Evolutionary conservation across 306 rosid genomes (phyloP).

Genomic region (Geum urbanum): DNA sequence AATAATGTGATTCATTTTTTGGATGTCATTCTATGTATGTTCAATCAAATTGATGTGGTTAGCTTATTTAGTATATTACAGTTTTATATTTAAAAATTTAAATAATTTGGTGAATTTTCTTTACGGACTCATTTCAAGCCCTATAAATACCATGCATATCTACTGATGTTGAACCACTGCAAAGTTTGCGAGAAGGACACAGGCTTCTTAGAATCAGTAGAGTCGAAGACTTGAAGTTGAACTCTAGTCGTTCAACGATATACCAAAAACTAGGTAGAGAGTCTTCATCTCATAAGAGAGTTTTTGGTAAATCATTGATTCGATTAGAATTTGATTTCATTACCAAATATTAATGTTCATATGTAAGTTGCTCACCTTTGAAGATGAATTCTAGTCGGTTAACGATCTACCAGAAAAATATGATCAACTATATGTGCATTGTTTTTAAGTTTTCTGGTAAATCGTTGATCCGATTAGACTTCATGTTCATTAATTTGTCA

Average conservation of each 20-base stretch:
- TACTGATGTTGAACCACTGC: background rate
- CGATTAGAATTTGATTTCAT: background rate
- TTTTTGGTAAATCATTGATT: constrained; percentile 1
- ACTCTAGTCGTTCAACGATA: background rate
- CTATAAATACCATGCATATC: background rate
- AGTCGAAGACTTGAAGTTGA: background rate
- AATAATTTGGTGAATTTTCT: background rate
- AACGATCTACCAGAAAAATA: background rate
- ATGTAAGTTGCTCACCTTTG: background rate
- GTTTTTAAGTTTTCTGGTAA: background rate
- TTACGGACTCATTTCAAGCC: background rate
- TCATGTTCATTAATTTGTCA: no score
- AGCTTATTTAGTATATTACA: background rate
- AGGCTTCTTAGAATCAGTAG: no score
- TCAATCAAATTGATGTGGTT: background rate
- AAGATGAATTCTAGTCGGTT: background rate
- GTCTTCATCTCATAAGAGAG: background rate
- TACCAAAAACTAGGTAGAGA: background rate
- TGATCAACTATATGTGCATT: background rate
- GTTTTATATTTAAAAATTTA: background rate
- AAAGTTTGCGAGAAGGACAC: background rate
- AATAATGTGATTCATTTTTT: background rate
- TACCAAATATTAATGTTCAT: background rate
- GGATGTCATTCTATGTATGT: background rate
- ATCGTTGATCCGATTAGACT: background rate